Evolutionary conservation across 805 yeast species (phyloP).

Genomic region (Saturnispora saitoi): DNA sequence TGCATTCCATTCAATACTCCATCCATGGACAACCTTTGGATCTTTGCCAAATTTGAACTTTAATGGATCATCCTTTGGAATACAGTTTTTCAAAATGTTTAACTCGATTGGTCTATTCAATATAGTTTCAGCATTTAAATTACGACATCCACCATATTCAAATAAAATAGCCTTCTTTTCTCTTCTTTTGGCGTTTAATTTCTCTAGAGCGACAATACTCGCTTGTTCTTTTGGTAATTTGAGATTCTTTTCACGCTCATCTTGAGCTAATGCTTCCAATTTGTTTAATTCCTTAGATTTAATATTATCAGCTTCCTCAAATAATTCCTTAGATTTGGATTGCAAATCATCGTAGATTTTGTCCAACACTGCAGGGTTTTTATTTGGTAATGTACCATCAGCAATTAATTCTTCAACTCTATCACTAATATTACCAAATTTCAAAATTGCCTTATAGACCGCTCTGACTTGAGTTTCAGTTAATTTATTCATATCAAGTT

Average conservation of each 20-base stretch:
- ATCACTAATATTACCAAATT: constrained; percentile 68
- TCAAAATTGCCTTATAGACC: constrained; percentile 71
- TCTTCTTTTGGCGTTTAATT: constrained; percentile 47
- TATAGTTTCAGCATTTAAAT: constrained; percentile 83
- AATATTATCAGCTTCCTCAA: constrained; percentile 57
- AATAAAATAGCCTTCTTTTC: constrained; percentile 87
- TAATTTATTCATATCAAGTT: constrained; percentile 41
- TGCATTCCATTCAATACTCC: constrained; percentile 83
- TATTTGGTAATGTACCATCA: constrained; percentile 82
- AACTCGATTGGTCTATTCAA: constrained; percentile 80
- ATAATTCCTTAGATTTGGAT: constrained; percentile 49
- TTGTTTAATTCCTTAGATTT: constrained; percentile 47
- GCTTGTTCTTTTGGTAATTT: constrained; percentile 20
- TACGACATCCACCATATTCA: constrained; percentile 80
- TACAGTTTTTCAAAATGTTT: constrained; percentile 47
- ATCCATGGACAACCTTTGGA: constrained; percentile 78
- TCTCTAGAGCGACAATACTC: constrained; percentile 25
- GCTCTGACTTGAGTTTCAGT: constrained; percentile 84
- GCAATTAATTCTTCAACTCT: constrained; percentile 80
- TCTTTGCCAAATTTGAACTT: constrained; percentile 49
- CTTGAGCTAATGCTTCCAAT: constrained; percentile 51
- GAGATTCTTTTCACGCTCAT: constrained; percentile 38
- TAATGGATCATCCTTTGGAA: constrained; percentile 47
- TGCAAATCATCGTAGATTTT: constrained; percentile 69
- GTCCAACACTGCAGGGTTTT: constrained; percentile 70